phyloP scores from a whole-genome alignment of 2,329 filamentous ascomycete genomes.

The Arthroderma sp. region DNA sequence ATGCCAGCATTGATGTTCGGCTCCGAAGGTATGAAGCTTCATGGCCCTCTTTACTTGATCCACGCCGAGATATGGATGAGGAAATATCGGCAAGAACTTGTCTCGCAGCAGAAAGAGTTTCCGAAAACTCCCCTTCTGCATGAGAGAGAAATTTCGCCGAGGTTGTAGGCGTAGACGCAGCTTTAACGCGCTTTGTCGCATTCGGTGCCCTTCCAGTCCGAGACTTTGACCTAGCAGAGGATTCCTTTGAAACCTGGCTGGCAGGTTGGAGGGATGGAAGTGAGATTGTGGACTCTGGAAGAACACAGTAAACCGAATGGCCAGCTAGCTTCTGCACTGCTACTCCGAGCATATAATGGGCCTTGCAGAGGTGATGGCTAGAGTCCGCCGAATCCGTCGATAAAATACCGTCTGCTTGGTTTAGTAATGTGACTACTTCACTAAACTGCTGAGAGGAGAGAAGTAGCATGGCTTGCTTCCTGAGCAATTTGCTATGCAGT shows the following conservation, averaged over 20 bases:
- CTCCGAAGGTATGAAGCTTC: constrained; percentile 29
- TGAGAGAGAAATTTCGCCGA: constrained; percentile 20
- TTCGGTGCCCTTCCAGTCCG: constrained; percentile 21
- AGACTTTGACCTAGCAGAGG: constrained; percentile 28
- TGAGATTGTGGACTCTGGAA: constrained; percentile 86
- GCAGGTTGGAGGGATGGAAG: constrained; percentile 55
- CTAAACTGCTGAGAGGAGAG: constrained; percentile 41
- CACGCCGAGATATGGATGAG: constrained; percentile 23
- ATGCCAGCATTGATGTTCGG: constrained; percentile 32
- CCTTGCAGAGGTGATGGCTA: constrained; percentile 24
- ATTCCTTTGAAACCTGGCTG: constrained; percentile 23
- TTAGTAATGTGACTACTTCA: constrained; percentile 45
- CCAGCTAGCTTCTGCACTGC: constrained; percentile 47
- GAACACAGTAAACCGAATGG: constrained; percentile 75
- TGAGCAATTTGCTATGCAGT: constrained; percentile 39
- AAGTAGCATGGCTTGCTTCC: constrained; percentile 27
- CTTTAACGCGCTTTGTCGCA: constrained; percentile 1
- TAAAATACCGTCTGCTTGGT: constrained; percentile 19
- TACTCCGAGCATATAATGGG: constrained; percentile 28
- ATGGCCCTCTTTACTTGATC: constrained; percentile 32
- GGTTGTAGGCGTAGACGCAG: background rate
- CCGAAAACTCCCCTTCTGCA: constrained; percentile 26
- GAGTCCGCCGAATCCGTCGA: constrained; percentile 20
- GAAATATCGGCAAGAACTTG: constrained; percentile 26
- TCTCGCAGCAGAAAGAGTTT: constrained; percentile 27